These are phyloP conservation scores for Pyrus bretschneideri DNA, from an alignment of 306 rosid genomes.

Conservation along the genomic window DNA sequence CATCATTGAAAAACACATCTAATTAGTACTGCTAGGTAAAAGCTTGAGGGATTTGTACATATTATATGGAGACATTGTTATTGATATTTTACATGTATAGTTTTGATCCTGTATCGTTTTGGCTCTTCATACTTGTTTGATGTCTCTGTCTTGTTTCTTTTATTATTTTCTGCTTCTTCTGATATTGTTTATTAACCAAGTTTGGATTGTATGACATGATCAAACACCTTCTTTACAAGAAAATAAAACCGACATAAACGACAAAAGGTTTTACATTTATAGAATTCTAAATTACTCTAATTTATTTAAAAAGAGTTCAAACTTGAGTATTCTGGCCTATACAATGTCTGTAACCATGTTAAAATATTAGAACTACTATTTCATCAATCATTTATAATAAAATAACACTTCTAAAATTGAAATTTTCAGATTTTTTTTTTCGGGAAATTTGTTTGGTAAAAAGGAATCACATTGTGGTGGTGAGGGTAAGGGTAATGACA, in stretches of 20 bases:
- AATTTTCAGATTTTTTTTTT: neutral
- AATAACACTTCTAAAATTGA: neutral
- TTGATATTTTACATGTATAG: neutral
- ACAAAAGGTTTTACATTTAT: neutral
- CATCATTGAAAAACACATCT: neutral
- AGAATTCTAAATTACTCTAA: neutral
- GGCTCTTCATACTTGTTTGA: too few relatives aligned
- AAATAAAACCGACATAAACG: neutral
- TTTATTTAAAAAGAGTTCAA: too few relatives aligned
- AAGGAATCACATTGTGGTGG: neutral
- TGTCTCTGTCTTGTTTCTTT: too few relatives aligned
- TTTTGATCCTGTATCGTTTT: too few relatives aligned
- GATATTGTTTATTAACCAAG: neutral
- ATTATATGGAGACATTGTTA: neutral
- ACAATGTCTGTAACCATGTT: too few relatives aligned
- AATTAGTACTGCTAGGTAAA: neutral
- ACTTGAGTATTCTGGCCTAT: fast-evolving
- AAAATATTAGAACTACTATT: neutral
- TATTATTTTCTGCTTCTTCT: neutral
- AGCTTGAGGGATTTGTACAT: neutral
- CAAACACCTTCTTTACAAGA: neutral
- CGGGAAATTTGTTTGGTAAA: neutral
- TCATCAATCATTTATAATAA: neutral
- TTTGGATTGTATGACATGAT: neutral
- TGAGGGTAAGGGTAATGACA: neutral